Evolutionary conservation across 495 filamentous ascomycete genomes (phyloP), one percentile per base, ranked within the genome.

Genomic region (Aspergillus steynii): DNA sequence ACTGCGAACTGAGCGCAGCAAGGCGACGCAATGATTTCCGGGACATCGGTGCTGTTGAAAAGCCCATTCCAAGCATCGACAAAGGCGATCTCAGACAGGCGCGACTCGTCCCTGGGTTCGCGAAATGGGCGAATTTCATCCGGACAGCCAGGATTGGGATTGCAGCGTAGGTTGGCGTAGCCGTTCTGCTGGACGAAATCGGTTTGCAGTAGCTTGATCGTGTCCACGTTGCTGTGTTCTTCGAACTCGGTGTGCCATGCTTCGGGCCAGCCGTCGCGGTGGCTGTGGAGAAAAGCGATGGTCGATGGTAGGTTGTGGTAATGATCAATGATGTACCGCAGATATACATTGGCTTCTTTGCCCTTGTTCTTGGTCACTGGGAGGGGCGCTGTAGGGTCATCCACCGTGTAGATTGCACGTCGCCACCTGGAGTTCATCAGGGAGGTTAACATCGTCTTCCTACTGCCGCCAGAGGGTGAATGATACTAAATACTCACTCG

Each of bases 1-100:
- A 89, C 86, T 0, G 84, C 88, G 61, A 92, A 92, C 70, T 92
- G 89, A 48, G 86, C 82, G 70, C 88, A 91, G 65, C 89, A 92
- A 10, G 82, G 74, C 2, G 75, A 74, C 0, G 72, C 82, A 1
- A 90, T 65, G 0, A 76, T 60, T 1, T 77, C 73, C 0, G 83
- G 83, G 1, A 83, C 61, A 37, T 77, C 37, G 54, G 68, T 75
- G 29, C 71, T 70, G 25, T 81, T 81, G 56, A 84, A 83, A 0
- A 85, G 72, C 15, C 68, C 64, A 20, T 69, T 68, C 74, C 80
- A 84, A 1, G 71, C 74, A 9, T 61, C 68, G 0, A 68, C 62
- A 48, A 71, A 69, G 0, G 69, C 71, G n/a, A 66, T 57, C 29
- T 70, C 74, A 8, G 68, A 66, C 0, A 68, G 61, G 14, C 62